Percentiles rank a stretch among this genome's conserved stretches.
phyloP scores from a whole-genome alignment of 192 early-diverging fungal genomes.

The Backusella westeae region DNA sequence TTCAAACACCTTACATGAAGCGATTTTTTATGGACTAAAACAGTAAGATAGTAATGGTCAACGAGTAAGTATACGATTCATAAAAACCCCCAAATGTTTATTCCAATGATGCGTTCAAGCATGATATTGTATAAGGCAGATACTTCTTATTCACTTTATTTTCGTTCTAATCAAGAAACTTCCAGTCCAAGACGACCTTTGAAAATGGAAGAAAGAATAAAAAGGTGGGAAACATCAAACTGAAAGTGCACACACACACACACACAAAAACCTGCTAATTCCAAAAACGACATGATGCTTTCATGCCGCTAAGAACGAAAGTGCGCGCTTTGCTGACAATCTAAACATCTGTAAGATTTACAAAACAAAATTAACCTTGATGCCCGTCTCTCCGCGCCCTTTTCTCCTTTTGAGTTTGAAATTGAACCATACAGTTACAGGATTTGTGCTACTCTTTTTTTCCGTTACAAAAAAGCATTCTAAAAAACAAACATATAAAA shows the following conservation, averaged over 20 bases:
- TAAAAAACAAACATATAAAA: background rate
- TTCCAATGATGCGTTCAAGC: no score
- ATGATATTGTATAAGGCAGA: background rate
- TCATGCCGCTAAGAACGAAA: background rate
- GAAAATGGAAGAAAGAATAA: no score
- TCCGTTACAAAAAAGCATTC: background rate
- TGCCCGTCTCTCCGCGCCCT: background rate
- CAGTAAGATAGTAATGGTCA: background rate
- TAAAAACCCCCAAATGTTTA: background rate
- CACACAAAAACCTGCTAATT: background rate
- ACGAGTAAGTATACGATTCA: background rate
- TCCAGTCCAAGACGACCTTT: background rate
- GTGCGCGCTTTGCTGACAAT: background rate
- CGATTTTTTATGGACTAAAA: background rate
- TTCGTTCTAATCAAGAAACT: no score
- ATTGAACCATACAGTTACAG: background rate
- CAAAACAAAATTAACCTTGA: background rate
- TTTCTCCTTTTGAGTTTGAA: background rate
- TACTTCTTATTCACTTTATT: no score
- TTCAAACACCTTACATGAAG: background rate
- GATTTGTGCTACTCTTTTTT: background rate
- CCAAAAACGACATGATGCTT: background rate
- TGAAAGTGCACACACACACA: background rate
- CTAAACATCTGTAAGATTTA: background rate
- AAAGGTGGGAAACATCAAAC: background rate